Base-by-base conservation (phyloP, 2,329 filamentous ascomycete genomes). In the Talaromyces sp. region DNA sequence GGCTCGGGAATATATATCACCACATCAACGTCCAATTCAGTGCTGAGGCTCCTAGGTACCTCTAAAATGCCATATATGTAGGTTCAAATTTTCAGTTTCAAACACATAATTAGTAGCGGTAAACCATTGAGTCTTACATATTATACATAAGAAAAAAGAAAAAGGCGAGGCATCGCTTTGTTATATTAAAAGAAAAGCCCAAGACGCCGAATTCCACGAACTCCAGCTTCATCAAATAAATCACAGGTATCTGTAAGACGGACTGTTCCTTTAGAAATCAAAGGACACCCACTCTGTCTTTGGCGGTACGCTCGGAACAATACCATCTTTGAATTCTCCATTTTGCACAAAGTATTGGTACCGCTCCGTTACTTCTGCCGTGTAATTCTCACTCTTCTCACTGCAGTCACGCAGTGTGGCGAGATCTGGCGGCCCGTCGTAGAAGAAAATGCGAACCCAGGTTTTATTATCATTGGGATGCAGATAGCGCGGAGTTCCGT, bases 261-360 rank as follows among this genome's bases (percentile, higher is more conserved):
- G n/a, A n/a, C 5, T 35, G 31, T 2, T 21, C 12, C 23, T 18
- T 79, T 75, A 93, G 69, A 93, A 87, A 71, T 91, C 86, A 84
- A 89, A 93, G 31, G 79, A 76, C 67, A 86, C 87, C 81, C 87
- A 93, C 70, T 93, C 91, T 65, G 86, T 82, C 75, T 87, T 88
- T 0, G 93, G 93, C 21, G 93, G 91, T 52, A 92, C 78, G 68
- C 89, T 82, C 0, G 93, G 93, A 78, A 96, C 89, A 6, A 87
- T 69, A 0, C 88, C 88, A 39, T 86, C 86, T 46, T 84, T 81
- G 73, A 96, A 96, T 35, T 73, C 76, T 0, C 91, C 91, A 21
- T 84, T 84, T 66, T 85, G 80, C 52, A 82, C 79, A 71, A 92
- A 87, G 50, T 83, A 80, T 63, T 80, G 79, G 77, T 93, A 96